Percentiles rank a stretch among this genome's conserved stretches.
Evolutionary conservation across 164 flowering plant species (phyloP).

Genomic region (Echeveria elegans): DNA sequence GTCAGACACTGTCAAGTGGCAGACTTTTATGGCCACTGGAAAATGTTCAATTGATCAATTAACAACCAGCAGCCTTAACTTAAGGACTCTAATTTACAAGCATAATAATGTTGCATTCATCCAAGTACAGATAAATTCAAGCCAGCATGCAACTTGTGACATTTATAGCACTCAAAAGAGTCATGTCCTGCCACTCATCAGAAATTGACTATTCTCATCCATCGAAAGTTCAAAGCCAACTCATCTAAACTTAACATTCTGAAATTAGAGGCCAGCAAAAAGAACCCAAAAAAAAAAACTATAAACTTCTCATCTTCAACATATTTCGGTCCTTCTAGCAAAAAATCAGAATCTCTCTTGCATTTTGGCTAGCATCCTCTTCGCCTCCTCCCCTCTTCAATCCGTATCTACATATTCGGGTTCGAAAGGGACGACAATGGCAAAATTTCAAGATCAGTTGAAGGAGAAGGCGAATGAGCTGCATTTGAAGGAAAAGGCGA

Average conservation of each 20-base stretch:
- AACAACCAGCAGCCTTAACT: no score
- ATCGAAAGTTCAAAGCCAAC: neutral
- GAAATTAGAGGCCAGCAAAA: neutral
- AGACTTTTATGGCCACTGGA: neutral
- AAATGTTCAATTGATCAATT: no score
- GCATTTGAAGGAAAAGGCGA: constrained; percentile 7
- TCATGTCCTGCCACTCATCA: neutral
- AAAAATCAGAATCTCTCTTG: neutral
- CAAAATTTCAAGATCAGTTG: constrained; percentile 1
- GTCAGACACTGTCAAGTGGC: constrained; percentile 3
- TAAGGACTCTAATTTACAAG: no score
- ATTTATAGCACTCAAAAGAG: neutral
- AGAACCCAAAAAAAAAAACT: neutral
- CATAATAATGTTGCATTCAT: no score
- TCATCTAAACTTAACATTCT: neutral
- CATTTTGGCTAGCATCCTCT: neutral
- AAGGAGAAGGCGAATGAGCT: constrained; percentile 6
- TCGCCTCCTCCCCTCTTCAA: neutral
- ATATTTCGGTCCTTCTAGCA: neutral
- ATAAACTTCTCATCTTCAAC: neutral
- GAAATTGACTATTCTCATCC: neutral
- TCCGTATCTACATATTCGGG: neutral
- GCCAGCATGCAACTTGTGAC: neutral
- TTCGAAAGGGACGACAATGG: neutral
- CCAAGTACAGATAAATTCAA: neutral